Base-by-base conservation (phyloP, 768 basidiomycete species). In the Aureoboletus auriporus region DNA sequence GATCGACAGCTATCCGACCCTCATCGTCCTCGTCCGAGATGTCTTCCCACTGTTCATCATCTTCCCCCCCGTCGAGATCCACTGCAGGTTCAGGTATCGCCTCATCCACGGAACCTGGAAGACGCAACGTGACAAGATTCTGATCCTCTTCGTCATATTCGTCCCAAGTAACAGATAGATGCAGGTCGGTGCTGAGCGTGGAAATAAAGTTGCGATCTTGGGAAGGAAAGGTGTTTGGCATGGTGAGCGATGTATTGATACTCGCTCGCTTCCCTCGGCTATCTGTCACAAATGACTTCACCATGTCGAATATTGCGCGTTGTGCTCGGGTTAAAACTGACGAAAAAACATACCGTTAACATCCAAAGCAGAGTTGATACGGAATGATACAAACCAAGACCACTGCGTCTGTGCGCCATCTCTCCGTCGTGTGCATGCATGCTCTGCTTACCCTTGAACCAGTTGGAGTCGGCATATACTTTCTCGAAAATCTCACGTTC, bases 361-460 rank as follows among this genome's bases (percentile, higher is more conserved):
- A 11, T 34, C 29, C 30, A 17, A 12, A 39, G 17, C n/a, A 4
- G 36, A 4, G 8, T 9, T n/a, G 6, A 5, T 10, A 38, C 6
- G 16, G 42, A 42, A 39, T 40, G 39, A 38, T 12, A 74, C 78
- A 34, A 52, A 92, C 91, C 79, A n/a, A 91, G 68, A 46, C 80
- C 78, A 3, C 73, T 71, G 63, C 72, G 77, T 63, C 74, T 83
- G 60, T 68, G 74, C 27, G 75, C 82, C 50, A 73, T 68, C 60
- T 86, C 86, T 71, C 82, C 73, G 56, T 82, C 81, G 51, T 80
- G 78, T 38, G 79, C 67, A 58, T 86, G 79, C 64, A 86, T 91
- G 34, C 70, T 71, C 62, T 93, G 92, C 71, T 97, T 96, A 11
- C 93, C 91, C 69, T 93, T 94, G 67, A 87, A 89, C 91, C 93